Base-by-base conservation (phyloP, 805 yeast species). In the Scheffersomyces lignosus region DNA sequence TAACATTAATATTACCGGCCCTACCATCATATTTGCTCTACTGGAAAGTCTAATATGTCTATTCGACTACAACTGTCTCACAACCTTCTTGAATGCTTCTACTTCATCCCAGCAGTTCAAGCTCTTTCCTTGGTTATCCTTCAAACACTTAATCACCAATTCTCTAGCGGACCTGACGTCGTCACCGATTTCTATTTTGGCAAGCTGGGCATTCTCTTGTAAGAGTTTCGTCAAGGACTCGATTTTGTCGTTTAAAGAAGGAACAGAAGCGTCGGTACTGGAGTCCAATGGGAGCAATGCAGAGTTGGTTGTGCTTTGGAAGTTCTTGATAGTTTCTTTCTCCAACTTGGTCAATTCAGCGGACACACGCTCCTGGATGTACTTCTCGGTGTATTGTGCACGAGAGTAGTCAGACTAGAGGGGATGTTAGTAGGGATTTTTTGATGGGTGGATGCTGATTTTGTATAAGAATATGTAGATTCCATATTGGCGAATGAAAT, bases 101-200 rank as follows among this genome's bases (percentile, higher is more conserved):
- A 86, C 86, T 54, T 84, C 86, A 27, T 83, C 87, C 83, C 89
- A 84, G 58, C 96, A 87, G 59, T 84, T 81, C 58, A 87, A 73
- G 15, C 85, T 81, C 56, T 72, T 80, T 15, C 80, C 83, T 44
- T 72, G 62, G 58, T 81, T 82, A 33, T 73, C 74, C 47, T 70
- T 71, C 53, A 87, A 70, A 58, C 96, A 87, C 28, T 64, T 52
- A 17, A 73, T 63, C 17, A 88, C 78, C 8, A 67, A 50, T 5
- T 53, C 48, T 61, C 83, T 79, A 4, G 81, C 72, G 2, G 48
- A 50, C 36, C 66, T 52, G 7, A 81, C 56, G 2, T 66, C 71
- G 15, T 70, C 71, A 20, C 54, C 48, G 4, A 65, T 44, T 23
- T 57, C 62, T 10, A 67, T 54, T 39, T 56, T 52, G 26, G 64